Conservation (phyloP, 345 rosid genomes). For the Eucalyptus cloeziana region DNA sequence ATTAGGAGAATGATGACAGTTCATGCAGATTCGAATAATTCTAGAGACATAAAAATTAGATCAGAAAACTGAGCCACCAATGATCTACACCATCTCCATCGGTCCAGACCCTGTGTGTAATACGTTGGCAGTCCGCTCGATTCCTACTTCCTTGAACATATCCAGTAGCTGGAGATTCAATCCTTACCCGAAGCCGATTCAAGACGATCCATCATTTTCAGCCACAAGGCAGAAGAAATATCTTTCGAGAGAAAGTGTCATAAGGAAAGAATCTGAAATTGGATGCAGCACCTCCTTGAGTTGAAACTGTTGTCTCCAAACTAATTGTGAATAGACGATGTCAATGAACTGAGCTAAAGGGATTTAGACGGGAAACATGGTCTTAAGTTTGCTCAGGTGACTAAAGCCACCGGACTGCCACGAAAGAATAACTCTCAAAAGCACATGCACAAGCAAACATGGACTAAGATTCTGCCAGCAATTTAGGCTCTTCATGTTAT, state of each 20-base stretch:
- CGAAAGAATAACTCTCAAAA: not conserved
- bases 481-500: not conserved
- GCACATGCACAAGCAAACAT: not conserved
- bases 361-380: not conserved
- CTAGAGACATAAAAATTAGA: too few species aligned
- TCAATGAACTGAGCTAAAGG: not conserved
- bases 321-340: too few species aligned
- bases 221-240: not conserved
- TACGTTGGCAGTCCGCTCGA: too few species aligned
- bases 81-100: too few species aligned
- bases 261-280: not conserved
- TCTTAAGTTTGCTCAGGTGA: not conserved
- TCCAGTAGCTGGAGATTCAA: slow-evolving; percentile 89
- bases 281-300: not conserved
- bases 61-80: too few species aligned
- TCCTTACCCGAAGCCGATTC: slow-evolving; percentile 42
- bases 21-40: not conserved
- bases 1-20: not conserved
- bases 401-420: not conserved
- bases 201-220: not conserved
- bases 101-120: too few species aligned
- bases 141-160: slow-evolving; percentile 79
- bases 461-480: not conserved
- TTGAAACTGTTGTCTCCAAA: not conserved
- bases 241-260: not conserved